Base-by-base conservation (phyloP, 805 yeast species). In the Starmerella cellae region DNA sequence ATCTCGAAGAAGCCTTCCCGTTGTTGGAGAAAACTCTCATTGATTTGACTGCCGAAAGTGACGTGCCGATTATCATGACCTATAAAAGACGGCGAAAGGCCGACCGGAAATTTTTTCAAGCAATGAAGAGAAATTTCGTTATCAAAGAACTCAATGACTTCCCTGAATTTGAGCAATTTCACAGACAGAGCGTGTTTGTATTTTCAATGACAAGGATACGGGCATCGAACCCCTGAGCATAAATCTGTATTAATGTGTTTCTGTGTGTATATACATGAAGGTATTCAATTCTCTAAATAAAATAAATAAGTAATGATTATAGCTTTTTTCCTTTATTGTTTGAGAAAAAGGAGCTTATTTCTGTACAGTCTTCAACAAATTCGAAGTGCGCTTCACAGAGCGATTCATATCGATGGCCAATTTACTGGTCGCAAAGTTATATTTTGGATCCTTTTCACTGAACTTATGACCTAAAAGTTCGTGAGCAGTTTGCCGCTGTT, bases 401-500 rank as follows among this genome's bases (percentile, higher is more conserved):
- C 43, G 30, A 16, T 30, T 35, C 24, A 48, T 39, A 18, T 44
- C 49, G 11, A 38, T 22, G 22, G 56, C 57, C 6, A 54, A 46
- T 34, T 45, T 42, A 8, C 56, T 53, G 1, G 45, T 37, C 10
- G 38, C 28, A 39, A 54, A 54, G 3, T 27, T 24, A 32, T 43
- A 54, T 20, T 39, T 39, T 2, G 52, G 42, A 23, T 45, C 46
- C 2, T 32, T 26, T 6, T 22, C 33, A n/a, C 46, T 31, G 44
- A 54, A 54, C 23, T 35, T 35, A 32, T 53, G 52, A 23, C 31
- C 35, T 21, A 46, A 44, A n/a, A 54, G 48, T 34, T 48, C 51
- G 11, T 27, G 40, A 2, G 96, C 96, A 0, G 96, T 88, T 0
- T 97, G 98, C 53, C 98, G 68, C 51, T 68, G 61, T n/a, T 75